A percentile compares a stretch with the other conserved stretches of the same genome.
phyloP scores from a whole-genome alignment of 164 flowering plant species.

The Euptelea pleiosperma region DNA sequence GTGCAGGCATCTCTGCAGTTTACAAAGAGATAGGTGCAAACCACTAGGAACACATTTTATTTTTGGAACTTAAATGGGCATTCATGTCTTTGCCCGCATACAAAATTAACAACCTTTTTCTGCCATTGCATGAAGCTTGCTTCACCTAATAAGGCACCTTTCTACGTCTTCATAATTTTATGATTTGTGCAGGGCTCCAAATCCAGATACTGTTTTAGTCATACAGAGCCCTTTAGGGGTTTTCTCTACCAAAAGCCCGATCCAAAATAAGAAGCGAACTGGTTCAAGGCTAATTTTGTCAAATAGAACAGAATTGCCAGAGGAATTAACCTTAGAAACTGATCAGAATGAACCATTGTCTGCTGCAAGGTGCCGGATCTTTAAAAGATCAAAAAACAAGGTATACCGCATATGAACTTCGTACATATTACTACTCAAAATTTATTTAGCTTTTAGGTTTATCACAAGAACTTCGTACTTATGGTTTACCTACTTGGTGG shows the following conservation, averaged over 20 bases:
- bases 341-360: slow-evolving; percentile 54
- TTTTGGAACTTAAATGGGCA: no score
- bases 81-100: no score
- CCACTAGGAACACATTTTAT: no score
- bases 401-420: slow-evolving; percentile 17
- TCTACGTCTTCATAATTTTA: not conserved
- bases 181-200: slow-evolving; percentile 70
- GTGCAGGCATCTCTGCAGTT: no score
- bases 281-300: slow-evolving; percentile 75
- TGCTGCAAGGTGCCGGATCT: slow-evolving; percentile 81
- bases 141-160: not conserved
- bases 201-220: slow-evolving; percentile 76
- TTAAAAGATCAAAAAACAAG: slow-evolving; percentile 50
- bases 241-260: slow-evolving; percentile 64
- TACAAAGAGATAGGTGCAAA: no score
- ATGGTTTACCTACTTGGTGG: not conserved
- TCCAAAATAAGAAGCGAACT: slow-evolving; percentile 49
- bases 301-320: slow-evolving; percentile 33
- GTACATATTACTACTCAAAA: not conserved
- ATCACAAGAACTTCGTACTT: no score
- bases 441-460: no score
- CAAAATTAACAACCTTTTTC: not conserved
- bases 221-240: slow-evolving; percentile 74
- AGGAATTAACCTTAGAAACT: slow-evolving; percentile 32
- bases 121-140: not conserved